Evolutionary conservation across 345 rosid species (phyloP).

Genomic region (Carallia pectinifolia): DNA sequence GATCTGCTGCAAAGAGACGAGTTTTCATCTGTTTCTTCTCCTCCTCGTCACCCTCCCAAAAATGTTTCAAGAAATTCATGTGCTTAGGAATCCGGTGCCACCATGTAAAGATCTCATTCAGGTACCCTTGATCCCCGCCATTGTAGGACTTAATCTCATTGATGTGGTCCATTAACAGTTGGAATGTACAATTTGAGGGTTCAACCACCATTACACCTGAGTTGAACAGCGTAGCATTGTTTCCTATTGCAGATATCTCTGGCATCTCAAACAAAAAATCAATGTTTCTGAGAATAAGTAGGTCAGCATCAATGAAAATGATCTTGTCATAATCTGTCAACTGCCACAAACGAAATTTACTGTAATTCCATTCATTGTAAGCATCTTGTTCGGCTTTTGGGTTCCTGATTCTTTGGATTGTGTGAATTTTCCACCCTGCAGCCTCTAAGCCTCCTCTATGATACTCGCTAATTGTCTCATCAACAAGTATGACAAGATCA

Average conservation of each 20-base stretch:
- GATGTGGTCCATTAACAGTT: conserved; percentile 78
- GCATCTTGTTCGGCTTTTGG: conserved; percentile 75
- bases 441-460: conserved; percentile 70
- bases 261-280: conserved; percentile 89
- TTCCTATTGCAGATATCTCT: conserved; percentile 77
- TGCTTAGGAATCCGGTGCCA: conserved; percentile 94
- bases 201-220: conserved; percentile 87
- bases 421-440: conserved; percentile 85
- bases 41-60: conserved; percentile 85
- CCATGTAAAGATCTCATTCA: conserved; percentile 93
- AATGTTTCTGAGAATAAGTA: conserved; percentile 79
- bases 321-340: conserved; percentile 78
- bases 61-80: conserved; percentile 94
- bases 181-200: conserved; percentile 82
- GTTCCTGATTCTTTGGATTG: conserved; percentile 76
- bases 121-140: conserved; percentile 90
- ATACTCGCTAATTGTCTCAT: conserved; percentile 62
- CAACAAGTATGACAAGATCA: conserved; percentile 85
- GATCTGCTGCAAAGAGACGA: conserved; percentile 71
- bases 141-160: conserved; percentile 82
- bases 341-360: conserved; percentile 95
- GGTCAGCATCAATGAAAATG: conserved; percentile 84
- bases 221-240: conserved; percentile 75
- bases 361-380: conserved; percentile 90
- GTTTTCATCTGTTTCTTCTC: conserved; percentile 71